Conservation (phyloP, 163 green algal genomes). For the Coccomyxa subellipsoidea region DNA sequence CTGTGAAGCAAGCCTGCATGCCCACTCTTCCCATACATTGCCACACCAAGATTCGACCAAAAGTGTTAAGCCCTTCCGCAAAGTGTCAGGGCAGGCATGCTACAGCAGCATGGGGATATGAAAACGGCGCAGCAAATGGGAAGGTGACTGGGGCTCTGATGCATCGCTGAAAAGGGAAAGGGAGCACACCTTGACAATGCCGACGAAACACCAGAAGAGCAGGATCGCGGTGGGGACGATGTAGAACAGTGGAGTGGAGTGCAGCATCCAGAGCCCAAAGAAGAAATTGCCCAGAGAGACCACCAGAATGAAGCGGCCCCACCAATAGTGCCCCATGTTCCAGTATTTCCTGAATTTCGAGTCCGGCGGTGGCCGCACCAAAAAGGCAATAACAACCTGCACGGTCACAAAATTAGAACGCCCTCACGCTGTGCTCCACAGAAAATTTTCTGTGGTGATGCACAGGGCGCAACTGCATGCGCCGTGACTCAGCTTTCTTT, state of each 20-base stretch:
- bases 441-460: too few relatives aligned
- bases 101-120: too few relatives aligned
- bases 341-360: not conserved
- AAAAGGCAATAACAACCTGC: not conserved
- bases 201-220: not conserved
- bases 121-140: too few relatives aligned
- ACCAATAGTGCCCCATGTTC: constrained; percentile 1
- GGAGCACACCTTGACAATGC: not conserved
- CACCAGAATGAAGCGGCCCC: not conserved
- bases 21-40: too few relatives aligned
- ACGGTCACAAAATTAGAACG: not conserved
- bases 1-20: too few relatives aligned
- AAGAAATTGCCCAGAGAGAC: not conserved
- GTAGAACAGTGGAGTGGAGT: not conserved
- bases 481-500: too few relatives aligned
- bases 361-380: not conserved
- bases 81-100: too few relatives aligned
- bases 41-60: too few relatives aligned
- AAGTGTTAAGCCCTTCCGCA: too few relatives aligned
- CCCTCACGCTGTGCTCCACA: too few relatives aligned
- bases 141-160: too few relatives aligned
- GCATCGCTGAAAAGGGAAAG: not conserved
- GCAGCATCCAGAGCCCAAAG: not conserved
- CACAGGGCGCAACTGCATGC: too few relatives aligned
- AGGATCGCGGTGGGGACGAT: not conserved